Evolutionary conservation across 139 green algal genomes (phyloP), one percentile per base, ranked within the genome.

Genomic region (Zygnema cylindricum): DNA sequence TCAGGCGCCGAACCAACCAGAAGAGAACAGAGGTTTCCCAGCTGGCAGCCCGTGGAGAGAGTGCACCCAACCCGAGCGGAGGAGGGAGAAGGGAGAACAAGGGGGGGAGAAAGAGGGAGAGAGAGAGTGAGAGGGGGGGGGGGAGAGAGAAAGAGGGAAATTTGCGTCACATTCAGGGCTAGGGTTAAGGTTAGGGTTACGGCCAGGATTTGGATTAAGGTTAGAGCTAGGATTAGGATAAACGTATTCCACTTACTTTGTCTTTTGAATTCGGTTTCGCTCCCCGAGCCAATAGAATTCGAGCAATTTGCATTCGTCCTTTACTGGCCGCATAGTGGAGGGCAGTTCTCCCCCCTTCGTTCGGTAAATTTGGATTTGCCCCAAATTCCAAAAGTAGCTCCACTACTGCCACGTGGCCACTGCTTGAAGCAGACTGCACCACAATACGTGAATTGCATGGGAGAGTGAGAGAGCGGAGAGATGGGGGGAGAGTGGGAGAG

Each of bases 271-370:
- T 79, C 16, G 38, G 71, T 16, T 79, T 79, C 38, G 71, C 71
- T 79, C 71, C 71, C 7, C 21, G 71, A 79, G 71, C 71, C 36
- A 79, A 43, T 16, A 79, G 38, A 79, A 43, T 16, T 16, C 38
- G 71, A 7, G 71, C 71, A 41, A 79, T 16, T n/a, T 79, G 7
- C 21, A 41, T 43, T 16, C 71, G 36, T n/a, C 71, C 71, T 79
- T 79, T 79, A 43, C 71, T 79, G 7, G 71, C 71, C 16, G 71
- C 71, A 16, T 79, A 79, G 16, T 79, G 71, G 11, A 79, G 38
- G 7, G 71, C 36, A 3, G 71, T 79, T 43, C 71, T 79, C 71
- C 71, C 71, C 71, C 71, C 71, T 16, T 79, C 16, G 71, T 79
- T 79, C 36, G 71, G 11, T 16, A 79, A 79, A 79, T 79, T 79